Evolutionary conservation across 2,329 filamentous ascomycete genomes (phyloP).

Genomic region (Cryoendolithus antarcticus): DNA sequence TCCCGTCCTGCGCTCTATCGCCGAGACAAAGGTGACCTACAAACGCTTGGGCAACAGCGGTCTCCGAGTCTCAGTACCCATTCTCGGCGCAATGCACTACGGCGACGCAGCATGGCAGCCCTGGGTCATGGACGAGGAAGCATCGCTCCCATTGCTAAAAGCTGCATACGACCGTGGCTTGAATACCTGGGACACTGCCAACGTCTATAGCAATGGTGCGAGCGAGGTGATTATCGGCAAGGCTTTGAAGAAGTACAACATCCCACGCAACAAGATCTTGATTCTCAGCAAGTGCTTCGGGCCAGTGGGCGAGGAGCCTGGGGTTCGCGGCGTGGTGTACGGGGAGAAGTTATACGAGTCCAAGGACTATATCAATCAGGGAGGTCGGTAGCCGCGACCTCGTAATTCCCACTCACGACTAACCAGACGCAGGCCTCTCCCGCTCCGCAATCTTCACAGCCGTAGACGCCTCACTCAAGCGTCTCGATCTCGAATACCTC

Average conservation of each 20-base stretch:
- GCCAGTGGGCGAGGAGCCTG: conserved; percentile 32
- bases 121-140: conserved; percentile 22
- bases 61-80: conserved; percentile 43
- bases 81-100: conserved; percentile 44
- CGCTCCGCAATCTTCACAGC: conserved; percentile 55
- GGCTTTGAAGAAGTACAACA: conserved; percentile 51
- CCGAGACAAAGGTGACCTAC: conserved; percentile 38
- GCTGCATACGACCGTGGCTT: conserved; percentile 51
- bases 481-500: conserved; percentile 45
- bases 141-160: conserved; percentile 46
- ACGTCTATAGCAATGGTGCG: conserved; percentile 49
- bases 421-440: conserved; percentile 38
- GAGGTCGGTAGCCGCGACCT: conserved; percentile 10
- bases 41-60: conserved; percentile 41
- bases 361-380: conserved; percentile 40
- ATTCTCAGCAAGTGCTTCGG: conserved; percentile 54
- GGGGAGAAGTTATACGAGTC: conserved; percentile 28
- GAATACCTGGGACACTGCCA: conserved; percentile 50
- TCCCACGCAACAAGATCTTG: conserved; percentile 53
- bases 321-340: conserved; percentile 23
- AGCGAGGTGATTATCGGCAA: conserved; percentile 56
- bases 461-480: conserved; percentile 44
- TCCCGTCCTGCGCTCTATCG: conserved; percentile 21
- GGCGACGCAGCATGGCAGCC: conserved; percentile 30
- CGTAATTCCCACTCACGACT: too few species aligned